Conservation (phyloP, 345 rosid species). For the Populus tremula region DNA sequence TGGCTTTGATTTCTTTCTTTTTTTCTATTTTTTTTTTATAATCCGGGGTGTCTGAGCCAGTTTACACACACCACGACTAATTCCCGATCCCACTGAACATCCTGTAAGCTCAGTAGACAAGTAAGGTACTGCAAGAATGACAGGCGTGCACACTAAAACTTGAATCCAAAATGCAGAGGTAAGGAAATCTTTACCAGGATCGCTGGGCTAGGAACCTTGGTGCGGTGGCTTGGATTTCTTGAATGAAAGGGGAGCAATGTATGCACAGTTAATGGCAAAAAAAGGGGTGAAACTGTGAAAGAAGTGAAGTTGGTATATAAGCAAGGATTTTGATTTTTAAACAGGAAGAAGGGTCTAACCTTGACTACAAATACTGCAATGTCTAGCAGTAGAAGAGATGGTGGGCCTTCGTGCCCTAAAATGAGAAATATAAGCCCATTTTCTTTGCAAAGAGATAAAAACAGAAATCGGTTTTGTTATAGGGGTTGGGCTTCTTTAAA, state of each 20-base stretch:
- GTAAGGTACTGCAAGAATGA: too few relatives aligned
- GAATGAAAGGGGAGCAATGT: slow-evolving; percentile 58
- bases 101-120: too few relatives aligned
- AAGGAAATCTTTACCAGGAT: too few relatives aligned
- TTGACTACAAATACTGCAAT: slow-evolving; percentile 11
- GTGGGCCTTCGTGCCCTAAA: not conserved
- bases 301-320: slow-evolving; percentile 24
- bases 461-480: not conserved
- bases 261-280: slow-evolving; percentile 40
- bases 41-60: too few relatives aligned
- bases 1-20: slow-evolving; percentile 58
- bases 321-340: not conserved
- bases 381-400: not conserved
- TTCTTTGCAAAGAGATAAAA: not conserved
- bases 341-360: slow-evolving; percentile 15
- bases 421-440: not conserved
- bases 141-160: too few relatives aligned
- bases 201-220: too few relatives aligned
- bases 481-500: not conserved
- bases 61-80: too few relatives aligned
- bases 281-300: slow-evolving; percentile 30
- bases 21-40: too few relatives aligned
- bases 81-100: too few relatives aligned
- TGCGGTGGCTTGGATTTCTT: slow-evolving; percentile 55
- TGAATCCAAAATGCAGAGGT: too few relatives aligned